Conservation (phyloP, 768 basidiomycete species). For the Hydnum rufescens region DNA sequence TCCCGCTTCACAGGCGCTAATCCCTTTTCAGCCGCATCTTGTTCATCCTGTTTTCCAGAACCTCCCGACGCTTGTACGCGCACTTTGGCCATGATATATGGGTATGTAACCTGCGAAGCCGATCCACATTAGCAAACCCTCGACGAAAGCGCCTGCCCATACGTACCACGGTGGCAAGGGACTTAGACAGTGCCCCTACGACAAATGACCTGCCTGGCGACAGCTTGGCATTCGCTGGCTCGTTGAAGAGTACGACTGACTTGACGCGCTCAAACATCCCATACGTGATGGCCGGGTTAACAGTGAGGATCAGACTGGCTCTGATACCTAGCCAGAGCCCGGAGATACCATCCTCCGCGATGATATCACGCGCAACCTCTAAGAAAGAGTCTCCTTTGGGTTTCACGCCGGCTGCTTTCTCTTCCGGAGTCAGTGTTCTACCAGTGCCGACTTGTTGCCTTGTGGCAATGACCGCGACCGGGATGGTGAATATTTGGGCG, state of each 20-base stretch:
- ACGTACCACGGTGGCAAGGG: constrained; percentile 81
- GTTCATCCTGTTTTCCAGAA: constrained; percentile 25
- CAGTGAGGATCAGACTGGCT: constrained; percentile 84
- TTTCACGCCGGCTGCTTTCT: constrained; percentile 7
- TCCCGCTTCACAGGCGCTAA: constrained; percentile 11
- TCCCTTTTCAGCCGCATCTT: constrained; percentile 2
- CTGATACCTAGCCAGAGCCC: constrained; percentile 89
- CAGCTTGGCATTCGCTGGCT: constrained; percentile 34
- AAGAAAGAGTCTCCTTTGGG: constrained; percentile 40
- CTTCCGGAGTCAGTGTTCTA: constrained; percentile 6
- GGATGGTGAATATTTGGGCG: constrained; percentile 96
- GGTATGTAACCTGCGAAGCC: constrained; percentile 67
- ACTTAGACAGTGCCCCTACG: constrained; percentile 86
- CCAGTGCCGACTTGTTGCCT: constrained; percentile 72
- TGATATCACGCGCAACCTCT: constrained; percentile 63
- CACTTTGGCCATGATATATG: constrained; percentile 93
- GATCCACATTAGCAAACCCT: background rate
- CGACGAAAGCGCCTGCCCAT: too few relatives aligned
- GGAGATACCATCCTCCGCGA: constrained; percentile 68
- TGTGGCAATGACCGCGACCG: constrained; percentile 92
- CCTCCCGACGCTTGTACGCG: constrained; percentile 73
- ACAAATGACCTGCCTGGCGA: constrained; percentile 61
- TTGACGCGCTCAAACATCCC: constrained; percentile 89
- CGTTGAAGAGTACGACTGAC: constrained; percentile 39
- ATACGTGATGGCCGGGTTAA: constrained; percentile 96